phyloP scores from a whole-genome alignment of 192 early-diverging fungal genomes.

The Pilobolus umbonatus region DNA sequence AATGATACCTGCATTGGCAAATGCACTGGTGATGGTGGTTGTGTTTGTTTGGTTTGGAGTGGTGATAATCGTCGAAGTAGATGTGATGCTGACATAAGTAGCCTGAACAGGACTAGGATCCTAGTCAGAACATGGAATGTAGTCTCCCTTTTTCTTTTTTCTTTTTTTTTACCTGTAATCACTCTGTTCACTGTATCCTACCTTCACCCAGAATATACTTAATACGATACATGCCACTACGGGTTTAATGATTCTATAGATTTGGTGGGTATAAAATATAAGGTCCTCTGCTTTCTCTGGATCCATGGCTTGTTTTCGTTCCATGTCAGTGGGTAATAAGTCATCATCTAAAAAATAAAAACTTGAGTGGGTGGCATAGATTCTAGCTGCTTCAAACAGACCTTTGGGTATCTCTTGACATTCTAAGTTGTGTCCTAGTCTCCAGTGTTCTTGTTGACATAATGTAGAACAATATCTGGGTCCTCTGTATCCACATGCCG shows the following conservation, averaged over 20 bases:
- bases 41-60: neutral
- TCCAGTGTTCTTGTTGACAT: slow-evolving; percentile 59
- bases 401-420: slow-evolving; percentile 38
- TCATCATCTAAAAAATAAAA: slow-evolving; percentile 1
- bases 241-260: slow-evolving; percentile 78
- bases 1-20: slow-evolving; percentile 63
- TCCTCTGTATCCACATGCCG: slow-evolving; percentile 28
- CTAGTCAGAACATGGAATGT: neutral
- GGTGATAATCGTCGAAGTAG: neutral
- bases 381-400: too few species aligned
- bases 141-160: neutral
- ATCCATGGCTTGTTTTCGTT: slow-evolving; percentile 35
- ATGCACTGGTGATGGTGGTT: slow-evolving; percentile 27
- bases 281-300: slow-evolving; percentile 60
- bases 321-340: slow-evolving; percentile 24
- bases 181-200: slow-evolving; percentile 52
- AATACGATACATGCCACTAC: slow-evolving; percentile 74
- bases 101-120: slow-evolving; percentile 13
- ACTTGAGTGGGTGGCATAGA: too few species aligned
- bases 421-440: slow-evolving; percentile 37
- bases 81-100: slow-evolving; percentile 5
- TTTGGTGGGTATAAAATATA: slow-evolving; percentile 74
- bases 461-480: slow-evolving; percentile 56
- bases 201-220: slow-evolving; percentile 81
- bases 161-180: slow-evolving; percentile 37